Evolutionary conservation across 345 rosid genomes (phyloP), one percentile per base, ranked within the genome.

Genomic region (Turnera subulata): DNA sequence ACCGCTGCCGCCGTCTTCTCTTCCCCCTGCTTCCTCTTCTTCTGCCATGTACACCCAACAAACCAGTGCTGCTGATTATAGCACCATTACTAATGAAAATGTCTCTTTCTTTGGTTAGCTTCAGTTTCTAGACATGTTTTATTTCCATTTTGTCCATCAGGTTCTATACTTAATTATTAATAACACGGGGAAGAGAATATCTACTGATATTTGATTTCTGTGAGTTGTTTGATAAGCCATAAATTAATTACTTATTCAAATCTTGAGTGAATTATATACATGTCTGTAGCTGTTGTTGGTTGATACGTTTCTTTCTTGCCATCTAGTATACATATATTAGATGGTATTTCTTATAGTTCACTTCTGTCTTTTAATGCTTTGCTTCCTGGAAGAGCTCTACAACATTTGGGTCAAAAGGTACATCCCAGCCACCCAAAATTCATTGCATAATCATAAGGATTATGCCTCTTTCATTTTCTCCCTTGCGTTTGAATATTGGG

Each of bases 41-140:
- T 79, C 84, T 71, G 78, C 86, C 59, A 56, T 76, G 73, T 85
- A 82, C 60, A 62, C 76, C 19, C 82, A 76, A 33, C 73, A 76
- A 2, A 61, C 44, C 5, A 32, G 52, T 48, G 44, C 66, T 4
- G 58, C 76, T 11, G 89, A 83, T 63, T 92, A 77, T 54, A 79
- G 74, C 68, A 68, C 75, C 63, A 83, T 83, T 72, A 75, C 87
- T 23, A 82, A 73, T 68, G 89, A 84, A 52, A 80, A 88, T 73
- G 75, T 78, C 65, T 67, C 96, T 17, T 88, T 80, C 60, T 91
- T 88, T 63, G 82, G 92, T 58, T 88, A 76, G 35, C 21, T 32
- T 2, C 15, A 42, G 37, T 6, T 33, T n/a, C n/a, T n/a, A n/a
- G 11, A 20, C 71, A 46, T 50, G 70, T 46, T 48, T 77, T 72